These are phyloP conservation scores for Aurifilum marmelostoma DNA, from an alignment of 2,329 filamentous ascomycete species.

Conservation along the genomic window DNA sequence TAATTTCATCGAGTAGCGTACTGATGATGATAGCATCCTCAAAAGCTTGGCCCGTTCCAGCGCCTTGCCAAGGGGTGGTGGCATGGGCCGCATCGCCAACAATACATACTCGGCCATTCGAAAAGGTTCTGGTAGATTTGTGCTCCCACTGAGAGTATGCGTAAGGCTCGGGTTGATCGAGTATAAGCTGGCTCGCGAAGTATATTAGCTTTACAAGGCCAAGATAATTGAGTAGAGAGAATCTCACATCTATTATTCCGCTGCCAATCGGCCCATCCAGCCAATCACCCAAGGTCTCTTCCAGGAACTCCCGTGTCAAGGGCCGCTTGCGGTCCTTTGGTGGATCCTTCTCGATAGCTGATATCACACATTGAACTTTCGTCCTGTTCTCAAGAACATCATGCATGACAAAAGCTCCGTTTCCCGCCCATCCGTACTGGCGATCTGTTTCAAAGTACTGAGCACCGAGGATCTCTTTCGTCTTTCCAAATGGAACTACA, in stretches of 20 bases:
- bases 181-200: background rate
- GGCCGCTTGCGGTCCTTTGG: conserved; percentile 23
- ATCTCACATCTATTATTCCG: no score
- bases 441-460: no score
- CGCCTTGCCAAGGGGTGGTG: conserved; percentile 29
- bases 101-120: conserved; percentile 15
- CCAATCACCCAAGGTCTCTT: no score
- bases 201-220: no score
- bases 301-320: no score
- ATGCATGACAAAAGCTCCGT: conserved; percentile 30
- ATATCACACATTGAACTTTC: conserved; percentile 31
- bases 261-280: no score
- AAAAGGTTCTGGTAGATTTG: conserved; percentile 26
- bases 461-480: no score
- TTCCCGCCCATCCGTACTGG: conserved; percentile 27
- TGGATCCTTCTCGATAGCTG: conserved; percentile 27
- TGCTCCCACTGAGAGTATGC: conserved; percentile 31
- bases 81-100: conserved; percentile 28
- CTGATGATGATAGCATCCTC: conserved; percentile 29
- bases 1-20: conserved; percentile 15
- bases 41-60: conserved; percentile 29
- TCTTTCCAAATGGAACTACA: no score
- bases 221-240: no score
- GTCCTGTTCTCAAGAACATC: conserved; percentile 29
- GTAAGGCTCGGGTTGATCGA: conserved; percentile 25